Evolutionary conservation across 768 basidiomycete genomes (phyloP), one percentile per base, ranked within the genome.

Genomic region (Trametes gibbosa): DNA sequence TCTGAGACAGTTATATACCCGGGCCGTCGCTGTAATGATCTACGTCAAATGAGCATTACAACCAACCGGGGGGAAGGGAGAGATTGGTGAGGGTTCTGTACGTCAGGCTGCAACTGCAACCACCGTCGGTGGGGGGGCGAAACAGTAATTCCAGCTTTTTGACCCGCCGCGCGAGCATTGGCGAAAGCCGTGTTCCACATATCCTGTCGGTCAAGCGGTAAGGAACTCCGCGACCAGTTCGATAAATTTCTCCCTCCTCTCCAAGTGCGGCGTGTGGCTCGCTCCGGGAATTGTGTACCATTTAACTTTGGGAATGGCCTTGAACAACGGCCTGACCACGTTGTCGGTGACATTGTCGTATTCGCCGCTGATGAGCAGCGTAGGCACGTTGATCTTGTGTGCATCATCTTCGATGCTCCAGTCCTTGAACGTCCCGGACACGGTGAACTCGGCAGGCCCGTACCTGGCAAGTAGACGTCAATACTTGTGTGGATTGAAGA

Each of bases 371-470:
- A 79, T 60, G 7, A 74, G 50, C 27, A 75, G 59, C 2, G 71
- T 72, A 17, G 70, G 69, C 10, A 63, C 66, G 32, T 77, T 53
- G 27, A 84, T 78, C 4, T 69, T 74, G 59, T 74, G 70, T 9
- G 83, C 66, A 12, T 76, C 70, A 40, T 78, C 75, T 14, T 81
- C 65, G 50, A 82, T 75, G 13, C 73, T 68, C 83, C 83, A 85
- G 2, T 71, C 63, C 63, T 77, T 77, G 41, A 84, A 57, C 0
- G 76, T 68, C 0, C 78, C 78, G 10, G 73, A 70, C 19, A 75
- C 72, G 34, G 68, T 66, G 63, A 78, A 77, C 62, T 78, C 75
- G 24, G 72, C 72, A 13, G 70, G 67, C 6, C 74, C 69, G 25
- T 67, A 53, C 53, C 71, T 67, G 57, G 37, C 6, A 1, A 12